Percentiles rank a stretch among this genome's conserved stretches.
Evolutionary conservation across 257 asterid species (phyloP).

Genomic region (Jacaranda mimosifolia): DNA sequence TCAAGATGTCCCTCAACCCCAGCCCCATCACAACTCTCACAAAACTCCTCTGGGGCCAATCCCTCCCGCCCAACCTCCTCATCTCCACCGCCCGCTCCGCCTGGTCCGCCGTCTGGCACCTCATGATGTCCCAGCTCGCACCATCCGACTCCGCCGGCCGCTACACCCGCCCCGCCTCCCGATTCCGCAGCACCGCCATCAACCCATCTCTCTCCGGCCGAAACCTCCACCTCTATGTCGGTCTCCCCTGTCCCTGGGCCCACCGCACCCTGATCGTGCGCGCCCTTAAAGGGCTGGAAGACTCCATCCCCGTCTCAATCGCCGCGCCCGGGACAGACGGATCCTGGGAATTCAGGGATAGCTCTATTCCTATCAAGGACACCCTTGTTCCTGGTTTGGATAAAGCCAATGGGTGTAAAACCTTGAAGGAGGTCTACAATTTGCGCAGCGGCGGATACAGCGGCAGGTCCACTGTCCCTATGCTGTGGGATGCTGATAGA

Average conservation of each 20-base stretch:
- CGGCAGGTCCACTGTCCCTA: constrained; percentile 88
- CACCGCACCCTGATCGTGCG: constrained; percentile 96
- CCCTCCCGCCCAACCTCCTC: constrained; percentile 93
- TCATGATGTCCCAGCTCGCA: constrained; percentile 98
- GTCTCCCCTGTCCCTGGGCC: constrained; percentile 99
- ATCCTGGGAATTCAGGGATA: constrained; percentile 69
- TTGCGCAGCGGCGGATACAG: constrained; percentile 68
- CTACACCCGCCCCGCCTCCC: constrained; percentile 87
- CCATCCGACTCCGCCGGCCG: constrained; percentile 85
- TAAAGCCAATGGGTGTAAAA: constrained; percentile 68
- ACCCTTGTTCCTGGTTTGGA: constrained; percentile 60
- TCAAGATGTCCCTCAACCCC: constrained; percentile 45
- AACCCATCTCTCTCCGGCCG: constrained; percentile 36
- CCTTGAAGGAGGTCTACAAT: constrained; percentile 74
- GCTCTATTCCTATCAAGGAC: constrained; percentile 17
- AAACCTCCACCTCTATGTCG: constrained; percentile 87
- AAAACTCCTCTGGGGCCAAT: constrained; percentile 82
- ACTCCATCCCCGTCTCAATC: constrained; percentile 66
- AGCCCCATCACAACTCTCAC: constrained; percentile 70
- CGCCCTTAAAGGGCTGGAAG: constrained; percentile 87
- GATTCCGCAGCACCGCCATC: constrained; percentile 60
- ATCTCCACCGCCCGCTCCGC: constrained; percentile 94
- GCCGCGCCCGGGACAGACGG: constrained; percentile 88
- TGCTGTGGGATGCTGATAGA: constrained; percentile 80
- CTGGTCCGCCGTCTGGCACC: constrained; percentile 93